A percentile compares a stretch with the other conserved stretches of the same genome.
phyloP scores from a whole-genome alignment of 257 asterid genomes.

The Rehmannia glutinosa region DNA sequence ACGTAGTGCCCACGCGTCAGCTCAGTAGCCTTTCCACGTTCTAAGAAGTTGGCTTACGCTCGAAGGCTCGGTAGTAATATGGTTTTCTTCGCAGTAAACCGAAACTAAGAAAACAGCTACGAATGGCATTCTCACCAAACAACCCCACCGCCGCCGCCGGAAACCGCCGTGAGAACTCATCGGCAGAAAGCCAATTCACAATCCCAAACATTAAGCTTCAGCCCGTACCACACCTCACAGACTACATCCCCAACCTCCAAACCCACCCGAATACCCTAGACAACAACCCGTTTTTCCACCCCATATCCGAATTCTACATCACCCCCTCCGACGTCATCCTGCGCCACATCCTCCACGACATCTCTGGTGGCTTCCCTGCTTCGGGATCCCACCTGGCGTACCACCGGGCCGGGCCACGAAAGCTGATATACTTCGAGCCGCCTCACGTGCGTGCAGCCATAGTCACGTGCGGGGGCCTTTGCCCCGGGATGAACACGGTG shows the following conservation, averaged over 20 bases:
- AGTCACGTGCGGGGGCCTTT: slow-evolving; percentile 84
- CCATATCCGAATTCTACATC: slow-evolving; percentile 65
- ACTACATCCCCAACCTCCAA: slow-evolving; percentile 43
- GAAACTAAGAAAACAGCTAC: background rate
- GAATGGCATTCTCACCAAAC: slow-evolving; percentile 10
- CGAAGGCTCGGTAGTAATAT: background rate
- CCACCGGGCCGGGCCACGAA: slow-evolving; percentile 81
- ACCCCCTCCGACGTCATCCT: slow-evolving; percentile 56
- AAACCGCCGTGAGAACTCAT: background rate
- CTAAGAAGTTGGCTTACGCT: background rate
- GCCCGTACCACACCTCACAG: slow-evolving; percentile 45
- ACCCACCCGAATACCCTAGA: slow-evolving; percentile 54
- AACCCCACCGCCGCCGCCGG: background rate
- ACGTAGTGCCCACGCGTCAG: slow-evolving; percentile 11
- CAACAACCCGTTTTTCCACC: slow-evolving; percentile 48
- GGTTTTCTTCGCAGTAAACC: background rate
- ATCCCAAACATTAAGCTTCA: slow-evolving; percentile 34
- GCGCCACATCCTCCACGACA: slow-evolving; percentile 52
- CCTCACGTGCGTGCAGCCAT: slow-evolving; percentile 51
- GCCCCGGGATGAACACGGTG: slow-evolving; percentile 89
- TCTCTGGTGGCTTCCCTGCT: slow-evolving; percentile 22
- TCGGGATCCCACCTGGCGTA: slow-evolving; percentile 36
- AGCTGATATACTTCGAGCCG: slow-evolving; percentile 42
- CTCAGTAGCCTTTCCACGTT: slow-evolving; percentile 2
- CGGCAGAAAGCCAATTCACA: background rate